Conservation (phyloP, 129 eudicot species). For the Glebionis coronaria region DNA sequence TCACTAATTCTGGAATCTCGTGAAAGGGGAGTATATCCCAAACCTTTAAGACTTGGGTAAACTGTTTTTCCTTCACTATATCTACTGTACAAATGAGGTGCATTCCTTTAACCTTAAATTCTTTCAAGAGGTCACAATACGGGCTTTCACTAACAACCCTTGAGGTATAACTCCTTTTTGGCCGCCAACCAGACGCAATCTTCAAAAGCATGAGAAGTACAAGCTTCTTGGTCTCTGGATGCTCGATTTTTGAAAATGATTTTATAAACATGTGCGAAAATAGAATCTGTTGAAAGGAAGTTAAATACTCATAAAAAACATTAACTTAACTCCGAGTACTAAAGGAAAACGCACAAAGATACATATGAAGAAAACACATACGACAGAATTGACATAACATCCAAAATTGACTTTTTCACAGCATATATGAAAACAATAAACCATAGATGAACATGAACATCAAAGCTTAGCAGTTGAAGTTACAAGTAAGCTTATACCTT, state of each 20-base stretch:
- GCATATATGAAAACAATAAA: too few relatives aligned
- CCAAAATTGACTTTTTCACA: too few relatives aligned
- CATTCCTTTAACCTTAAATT: constrained; percentile 44
- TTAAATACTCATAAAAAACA: not conserved
- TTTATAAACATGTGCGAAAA: constrained; percentile 57
- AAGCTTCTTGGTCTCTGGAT: constrained; percentile 37
- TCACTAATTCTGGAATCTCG: constrained; percentile 32
- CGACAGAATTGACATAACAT: too few relatives aligned
- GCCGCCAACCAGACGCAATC: constrained; percentile 72
- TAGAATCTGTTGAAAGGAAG: constrained; percentile 38
- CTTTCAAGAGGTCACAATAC: constrained; percentile 42
- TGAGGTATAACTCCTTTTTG: constrained; percentile 34
- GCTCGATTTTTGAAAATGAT: constrained; percentile 46
- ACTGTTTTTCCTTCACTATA: constrained; percentile 40
- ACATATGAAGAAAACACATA: too few relatives aligned
- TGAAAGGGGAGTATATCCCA: constrained; percentile 66
- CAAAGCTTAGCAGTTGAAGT: too few relatives aligned
- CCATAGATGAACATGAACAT: too few relatives aligned
- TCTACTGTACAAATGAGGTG: constrained; percentile 53
- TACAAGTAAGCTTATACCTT: constrained; percentile 33
- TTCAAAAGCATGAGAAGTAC: constrained; percentile 46
- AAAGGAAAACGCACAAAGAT: too few relatives aligned
- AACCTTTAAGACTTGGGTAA: constrained; percentile 61
- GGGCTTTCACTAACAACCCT: constrained; percentile 20
- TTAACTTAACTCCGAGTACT: too few relatives aligned